Evolutionary conservation across 1,284 basidiomycete genomes (phyloP), one percentile per base, ranked within the genome.

Genomic region (Anthracocystis walkeri): DNA sequence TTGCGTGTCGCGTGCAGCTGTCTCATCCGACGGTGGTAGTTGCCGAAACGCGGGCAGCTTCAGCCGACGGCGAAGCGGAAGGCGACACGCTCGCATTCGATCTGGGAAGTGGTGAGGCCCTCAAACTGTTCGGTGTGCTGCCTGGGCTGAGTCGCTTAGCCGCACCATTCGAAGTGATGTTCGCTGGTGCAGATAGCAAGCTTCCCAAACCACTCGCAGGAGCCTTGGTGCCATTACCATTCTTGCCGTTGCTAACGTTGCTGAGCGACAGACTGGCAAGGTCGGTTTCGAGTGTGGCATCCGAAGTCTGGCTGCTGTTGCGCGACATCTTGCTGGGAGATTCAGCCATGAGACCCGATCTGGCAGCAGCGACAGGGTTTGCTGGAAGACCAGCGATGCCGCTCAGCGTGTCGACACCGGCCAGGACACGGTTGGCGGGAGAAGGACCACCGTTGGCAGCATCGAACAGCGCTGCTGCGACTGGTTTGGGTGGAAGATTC

Each of bases 391-490:
- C 73, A 3, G 73, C 73, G 27, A 76, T 76, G 12, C 74, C 74
- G 56, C 65, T 77, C 12, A 77, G 55, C 3, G 65, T 66, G 40
- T 77, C 74, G 14, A 73, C 69, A 10, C 69, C 69, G 3, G 74
- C 74, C 16, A 77, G 59, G 1, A 77, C 74, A 27, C 74, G 79
- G 45, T 76, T 70, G n/a, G 79, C 79, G 18, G 79, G 81, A 29
- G 72, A 77, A 2, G 79, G 81, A 4, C 81, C 81, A 40, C 81
- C 81, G 45, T 82, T 79, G 18, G 81, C 79, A 14, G 81, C 81
- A 59, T 82, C 81, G 45, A 77, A 82, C 8, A 82, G 64, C 7
- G 81, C 81, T 1, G 81, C 81, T 7, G 81, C 81, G 2, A 82
- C 74, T 7, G 81, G 81, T 54, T 82, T 82, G 35, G 79, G 65